A percentile compares a stretch with the other conserved stretches of the same genome.
These are phyloP conservation scores for Umbelopsis sp. DNA, from an alignment of 371 early-diverging fungal species.

Conservation along the genomic window DNA sequence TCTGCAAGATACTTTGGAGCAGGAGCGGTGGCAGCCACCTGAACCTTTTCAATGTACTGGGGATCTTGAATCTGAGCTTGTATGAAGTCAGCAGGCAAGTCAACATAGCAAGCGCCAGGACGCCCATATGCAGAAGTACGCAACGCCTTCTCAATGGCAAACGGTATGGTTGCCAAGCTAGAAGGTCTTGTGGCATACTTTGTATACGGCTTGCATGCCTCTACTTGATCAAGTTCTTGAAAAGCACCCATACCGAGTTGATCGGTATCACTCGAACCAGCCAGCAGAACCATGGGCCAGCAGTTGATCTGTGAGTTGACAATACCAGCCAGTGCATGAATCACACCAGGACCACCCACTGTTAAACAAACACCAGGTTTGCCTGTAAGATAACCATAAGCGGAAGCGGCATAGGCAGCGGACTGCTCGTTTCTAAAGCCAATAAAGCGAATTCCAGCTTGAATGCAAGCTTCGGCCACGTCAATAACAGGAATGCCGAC, in stretches of 20 bases:
- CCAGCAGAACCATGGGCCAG: conserved; percentile 72
- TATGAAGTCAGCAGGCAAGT: conserved; percentile 77
- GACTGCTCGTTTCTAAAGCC: conserved; percentile 83
- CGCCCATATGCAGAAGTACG: conserved; percentile 60
- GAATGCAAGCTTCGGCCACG: conserved; percentile 73
- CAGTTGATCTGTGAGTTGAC: conserved; percentile 72
- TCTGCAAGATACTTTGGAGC: conserved; percentile 57
- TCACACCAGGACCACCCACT: conserved; percentile 83
- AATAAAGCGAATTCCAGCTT: conserved; percentile 75
- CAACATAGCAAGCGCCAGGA: conserved; percentile 77
- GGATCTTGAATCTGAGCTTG: conserved; percentile 47
- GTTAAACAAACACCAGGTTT: conserved; percentile 76
- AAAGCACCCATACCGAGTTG: conserved; percentile 74
- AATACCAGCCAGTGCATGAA: conserved; percentile 78
- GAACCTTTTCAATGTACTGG: conserved; percentile 29
- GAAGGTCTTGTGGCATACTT: conserved; percentile 68
- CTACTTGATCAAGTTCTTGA: conserved; percentile 80
- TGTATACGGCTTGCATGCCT: conserved; percentile 64
- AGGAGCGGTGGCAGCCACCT: conserved; percentile 28
- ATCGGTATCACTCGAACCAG: conserved; percentile 62
- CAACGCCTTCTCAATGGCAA: conserved; percentile 62
- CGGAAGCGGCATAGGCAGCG: conserved; percentile 77
- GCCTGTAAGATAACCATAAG: conserved; percentile 70
- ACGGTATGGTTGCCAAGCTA: conserved; percentile 56
- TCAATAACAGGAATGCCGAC: conserved; percentile 87